Evolutionary conservation across 2,329 filamentous ascomycete genomes (phyloP).

Genomic region (Aspergillus tanneri): DNA sequence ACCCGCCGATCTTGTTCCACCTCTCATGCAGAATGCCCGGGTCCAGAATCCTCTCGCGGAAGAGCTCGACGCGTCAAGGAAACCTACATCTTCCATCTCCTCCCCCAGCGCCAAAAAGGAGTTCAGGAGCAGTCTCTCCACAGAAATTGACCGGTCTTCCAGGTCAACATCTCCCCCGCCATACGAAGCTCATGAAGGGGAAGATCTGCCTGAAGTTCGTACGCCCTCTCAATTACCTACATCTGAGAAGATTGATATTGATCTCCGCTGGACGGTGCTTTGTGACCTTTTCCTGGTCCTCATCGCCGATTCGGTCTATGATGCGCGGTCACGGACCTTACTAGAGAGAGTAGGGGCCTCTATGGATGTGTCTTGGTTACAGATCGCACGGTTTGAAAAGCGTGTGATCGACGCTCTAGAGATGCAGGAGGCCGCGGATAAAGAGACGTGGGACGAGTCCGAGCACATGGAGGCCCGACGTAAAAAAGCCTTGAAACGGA

Average conservation of each 20-base stretch:
- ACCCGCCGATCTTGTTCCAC: constrained; percentile 76
- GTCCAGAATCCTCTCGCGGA: constrained; percentile 89
- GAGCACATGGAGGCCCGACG: constrained; percentile 85
- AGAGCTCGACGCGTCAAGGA: constrained; percentile 32
- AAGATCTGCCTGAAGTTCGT: constrained; percentile 74
- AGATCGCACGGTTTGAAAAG: constrained; percentile 96
- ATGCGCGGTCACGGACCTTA: constrained; percentile 79
- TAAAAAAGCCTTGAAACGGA: constrained; percentile 75
- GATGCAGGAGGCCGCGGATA: constrained; percentile 92
- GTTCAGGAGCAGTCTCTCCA: constrained; percentile 34
- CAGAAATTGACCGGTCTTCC: constrained; percentile 34
- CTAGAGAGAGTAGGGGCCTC: constrained; percentile 79
- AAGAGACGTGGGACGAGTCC: constrained; percentile 97
- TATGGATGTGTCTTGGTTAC: constrained; percentile 81
- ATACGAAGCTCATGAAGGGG: constrained; percentile 61
- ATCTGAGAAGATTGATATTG: constrained; percentile 86
- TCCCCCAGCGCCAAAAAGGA: constrained; percentile 27
- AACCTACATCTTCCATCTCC: constrained; percentile 38
- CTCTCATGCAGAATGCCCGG: constrained; percentile 85
- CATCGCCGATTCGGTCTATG: constrained; percentile 94
- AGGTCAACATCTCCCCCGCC: constrained; percentile 55
- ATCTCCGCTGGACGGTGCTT: constrained; percentile 92
- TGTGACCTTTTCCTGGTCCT: constrained; percentile 93
- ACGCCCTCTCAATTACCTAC: constrained; percentile 79
- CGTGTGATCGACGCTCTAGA: constrained; percentile 93